phyloP scores from a whole-genome alignment of 768 basidiomycete species.

The Tulasnella sp. region DNA sequence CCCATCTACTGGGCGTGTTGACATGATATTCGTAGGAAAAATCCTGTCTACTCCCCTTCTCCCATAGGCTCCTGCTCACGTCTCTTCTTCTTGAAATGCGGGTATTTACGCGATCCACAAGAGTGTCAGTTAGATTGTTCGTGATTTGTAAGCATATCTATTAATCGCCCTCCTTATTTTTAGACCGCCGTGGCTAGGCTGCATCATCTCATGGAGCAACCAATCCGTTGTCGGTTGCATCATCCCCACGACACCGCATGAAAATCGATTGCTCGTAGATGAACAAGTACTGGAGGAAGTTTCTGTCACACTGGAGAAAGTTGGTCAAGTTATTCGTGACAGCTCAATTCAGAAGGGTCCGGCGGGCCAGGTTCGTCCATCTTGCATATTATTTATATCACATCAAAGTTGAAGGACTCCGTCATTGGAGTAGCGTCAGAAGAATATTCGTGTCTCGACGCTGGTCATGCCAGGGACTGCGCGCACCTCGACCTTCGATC shows the following conservation, averaged over 20 bases:
- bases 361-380: not conserved
- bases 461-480: not conserved
- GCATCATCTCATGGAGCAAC: conserved; percentile 27
- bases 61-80: conserved; percentile 50
- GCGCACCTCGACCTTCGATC: not conserved
- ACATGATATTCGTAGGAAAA: conserved; percentile 39
- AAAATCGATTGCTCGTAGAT: not conserved
- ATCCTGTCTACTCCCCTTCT: conserved; percentile 38
- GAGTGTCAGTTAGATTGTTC: conserved; percentile 36
- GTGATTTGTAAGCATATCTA: not conserved
- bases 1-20: not conserved
- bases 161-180: not conserved
- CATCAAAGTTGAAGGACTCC: too few relatives aligned
- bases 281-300: conserved; percentile 36
- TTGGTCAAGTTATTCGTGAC: not conserved
- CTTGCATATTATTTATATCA: not conserved
- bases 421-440: not conserved
- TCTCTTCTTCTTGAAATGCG: conserved; percentile 56
- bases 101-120: conserved; percentile 50
- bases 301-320: conserved; percentile 26
- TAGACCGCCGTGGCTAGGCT: conserved; percentile 25
- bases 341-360: not conserved
- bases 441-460: not conserved
- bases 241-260: conserved; percentile 27
- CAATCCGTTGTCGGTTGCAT: conserved; percentile 19